Evolutionary conservation across 2,329 filamentous ascomycete genomes (phyloP).

Genomic region (Apiospora phragmitis): DNA sequence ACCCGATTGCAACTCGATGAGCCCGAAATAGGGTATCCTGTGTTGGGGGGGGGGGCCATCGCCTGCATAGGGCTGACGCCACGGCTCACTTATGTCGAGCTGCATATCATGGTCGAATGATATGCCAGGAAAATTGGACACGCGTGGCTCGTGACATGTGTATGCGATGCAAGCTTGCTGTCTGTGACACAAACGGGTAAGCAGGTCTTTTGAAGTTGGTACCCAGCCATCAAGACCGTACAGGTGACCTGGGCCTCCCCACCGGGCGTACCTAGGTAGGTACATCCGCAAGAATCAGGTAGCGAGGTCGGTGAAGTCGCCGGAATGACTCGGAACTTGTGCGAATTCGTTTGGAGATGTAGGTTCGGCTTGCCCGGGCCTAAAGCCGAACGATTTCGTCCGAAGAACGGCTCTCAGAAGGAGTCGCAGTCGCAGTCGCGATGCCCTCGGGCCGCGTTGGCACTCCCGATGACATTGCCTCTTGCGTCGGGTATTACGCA

Average conservation of each 20-base stretch:
- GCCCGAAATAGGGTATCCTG: neutral
- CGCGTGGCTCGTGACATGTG: neutral
- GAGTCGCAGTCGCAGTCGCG: neutral
- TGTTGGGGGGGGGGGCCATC: neutral
- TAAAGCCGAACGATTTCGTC: neutral
- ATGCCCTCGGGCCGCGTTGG: neutral
- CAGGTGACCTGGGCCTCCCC: neutral
- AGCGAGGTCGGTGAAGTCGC: neutral
- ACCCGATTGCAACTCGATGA: neutral
- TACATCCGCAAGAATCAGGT: neutral
- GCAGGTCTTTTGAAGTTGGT: neutral
- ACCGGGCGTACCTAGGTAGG: neutral
- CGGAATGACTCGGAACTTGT: neutral
- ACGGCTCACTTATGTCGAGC: neutral
- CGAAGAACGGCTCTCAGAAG: neutral
- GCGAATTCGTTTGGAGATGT: neutral
- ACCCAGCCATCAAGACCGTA: neutral
- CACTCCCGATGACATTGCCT: neutral
- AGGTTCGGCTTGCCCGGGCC: neutral
- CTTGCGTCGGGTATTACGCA: neutral
- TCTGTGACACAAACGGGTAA: neutral
- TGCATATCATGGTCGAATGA: neutral
- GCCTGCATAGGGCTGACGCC: constrained; percentile 7
- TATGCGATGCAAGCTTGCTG: neutral
- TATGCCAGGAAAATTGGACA: neutral